These are phyloP conservation scores for Jasminum sambac DNA, from an alignment of 257 asterid species.

Conservation along the genomic window DNA sequence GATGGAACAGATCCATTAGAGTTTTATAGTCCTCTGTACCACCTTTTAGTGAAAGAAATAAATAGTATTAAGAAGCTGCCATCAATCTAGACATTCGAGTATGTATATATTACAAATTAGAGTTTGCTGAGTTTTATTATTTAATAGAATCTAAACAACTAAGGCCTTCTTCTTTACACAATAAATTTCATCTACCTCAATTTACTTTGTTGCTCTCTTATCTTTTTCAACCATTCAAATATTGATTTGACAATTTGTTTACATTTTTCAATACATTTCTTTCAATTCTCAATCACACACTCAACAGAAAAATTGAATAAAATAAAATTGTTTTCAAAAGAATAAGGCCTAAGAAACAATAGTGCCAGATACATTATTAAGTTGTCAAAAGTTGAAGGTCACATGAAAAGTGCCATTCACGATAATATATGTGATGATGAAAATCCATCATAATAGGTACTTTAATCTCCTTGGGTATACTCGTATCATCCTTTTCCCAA, in stretches of 20 bases:
- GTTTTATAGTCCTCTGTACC: neutral
- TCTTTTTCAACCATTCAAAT: too few species aligned
- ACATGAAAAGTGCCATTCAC: conserved; percentile 94
- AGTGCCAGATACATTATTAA: conserved; percentile 2
- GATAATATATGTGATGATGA: conserved; percentile 77
- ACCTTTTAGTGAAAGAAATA: neutral
- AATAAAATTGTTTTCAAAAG: neutral
- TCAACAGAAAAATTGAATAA: too few species aligned
- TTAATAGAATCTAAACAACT: too few species aligned
- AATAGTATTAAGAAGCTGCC: conserved; percentile 7
- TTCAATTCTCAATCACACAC: too few species aligned
- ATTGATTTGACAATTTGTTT: too few species aligned
- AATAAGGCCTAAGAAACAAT: conserved; percentile 13
- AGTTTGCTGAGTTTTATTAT: neutral
- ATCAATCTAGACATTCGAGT: neutral
- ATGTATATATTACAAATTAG: neutral
- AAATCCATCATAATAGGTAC: conserved; percentile 83
- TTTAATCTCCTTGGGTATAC: conserved; percentile 80
- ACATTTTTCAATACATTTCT: too few species aligned
- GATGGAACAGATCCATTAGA: neutral
- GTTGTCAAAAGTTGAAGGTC: conserved; percentile 38
- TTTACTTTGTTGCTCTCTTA: too few species aligned
- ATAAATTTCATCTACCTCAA: too few species aligned
- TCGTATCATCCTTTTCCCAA: conserved; percentile 93
- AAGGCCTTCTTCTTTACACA: too few species aligned